Base-by-base conservation (phyloP, 306 rosid species). In the Castanopsis chinensis region DNA sequence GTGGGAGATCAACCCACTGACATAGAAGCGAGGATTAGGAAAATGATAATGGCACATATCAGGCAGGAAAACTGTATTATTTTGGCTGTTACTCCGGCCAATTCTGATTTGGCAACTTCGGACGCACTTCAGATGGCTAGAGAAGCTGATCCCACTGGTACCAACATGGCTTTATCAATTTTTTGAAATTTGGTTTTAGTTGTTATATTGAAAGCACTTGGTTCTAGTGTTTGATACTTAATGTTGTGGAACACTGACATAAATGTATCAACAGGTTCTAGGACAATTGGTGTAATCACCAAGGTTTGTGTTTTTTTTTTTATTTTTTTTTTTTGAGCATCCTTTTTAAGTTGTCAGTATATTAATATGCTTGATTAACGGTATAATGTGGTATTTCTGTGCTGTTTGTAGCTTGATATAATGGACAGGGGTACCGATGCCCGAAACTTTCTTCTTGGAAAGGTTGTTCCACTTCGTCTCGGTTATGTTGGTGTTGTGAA, bases 361-460 rank as follows among this genome's bases (percentile, higher is more conserved):
- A n/a, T 30, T 35, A 33, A 67, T 67, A 67, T 67, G 51, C 72
- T 67, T 2, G 11, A n/a, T 15, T 67, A 35, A 2, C 4, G 3
- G 28, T 33, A 19, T 67, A 35, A 67, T 10, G 21, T 35, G 8
- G 52, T 35, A 35, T 10, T 76, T 41, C 60, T 59, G 19, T 59
- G 23, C 21, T 78, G 73, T 72, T 57, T 81, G 73, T 61, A 95
- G 99, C 84, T 95, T 89, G 99, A 96, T 85, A 93, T 96, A 78
- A 96, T 96, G 99, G 99, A 96, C 84, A 93, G 99, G 90, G 99
- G 99, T 87, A 96, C 99, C 51, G 99, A 96, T 89, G 99, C 99
- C 55, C 90, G 94, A 49, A 96, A 96, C 82, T 91, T 96, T 76
- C 89, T 96, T 89, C 92, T 82, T 33, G 99, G 99, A 87, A 93